Evolutionary conservation across 768 basidiomycete species (phyloP), one percentile per base, ranked within the genome.

Genomic region (Mrakia gelida): DNA sequence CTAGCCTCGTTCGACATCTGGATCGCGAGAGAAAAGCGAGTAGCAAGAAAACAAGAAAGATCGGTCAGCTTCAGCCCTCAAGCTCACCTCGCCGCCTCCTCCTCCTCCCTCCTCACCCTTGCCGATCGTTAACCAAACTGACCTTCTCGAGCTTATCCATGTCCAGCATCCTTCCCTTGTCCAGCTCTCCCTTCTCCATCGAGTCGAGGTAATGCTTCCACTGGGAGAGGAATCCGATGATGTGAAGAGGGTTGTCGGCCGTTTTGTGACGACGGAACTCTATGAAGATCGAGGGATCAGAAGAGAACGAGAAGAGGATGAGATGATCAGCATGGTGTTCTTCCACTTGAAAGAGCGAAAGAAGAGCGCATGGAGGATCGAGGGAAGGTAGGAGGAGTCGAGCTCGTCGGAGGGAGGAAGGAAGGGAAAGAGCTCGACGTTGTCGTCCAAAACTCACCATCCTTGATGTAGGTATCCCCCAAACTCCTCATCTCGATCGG

Each of bases 171-270:
- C 82, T 80, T 11, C 86, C 86, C 43, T 79, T 80, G 80, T 78
- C 81, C 38, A 71, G 26, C 56, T 80, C 77, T n/a, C 49, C 65
- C 73, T 81, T 74, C 71, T 83, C 80, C 2, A 85, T 83, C 79
- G 89, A 85, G 81, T 96, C 93, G 76, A 98, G 87, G 84, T 99
- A 98, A 77, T 89, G 84, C 84, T 96, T 97, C 96, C 96, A 99
- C 82, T 98, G 93, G 4, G 92, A 91, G 13, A 98, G 87, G 83
- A 99, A 99, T 3, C 94, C 95, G 83, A 98, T 96, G 79, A 98
- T 90, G 83, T 98, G 90, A 11, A 91, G 87, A 3, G 94, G 92
- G 84, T 98, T 98, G 30, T 90, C 90, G 16, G 90, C 89, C 32
- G 88, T 86, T 81, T 86, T 89, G 80, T 97, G 95, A 67, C 92